Evolutionary conservation across 2,329 filamentous ascomycete genomes (phyloP), one percentile per base, ranked within the genome.

Genomic region (Metarhizium album): DNA sequence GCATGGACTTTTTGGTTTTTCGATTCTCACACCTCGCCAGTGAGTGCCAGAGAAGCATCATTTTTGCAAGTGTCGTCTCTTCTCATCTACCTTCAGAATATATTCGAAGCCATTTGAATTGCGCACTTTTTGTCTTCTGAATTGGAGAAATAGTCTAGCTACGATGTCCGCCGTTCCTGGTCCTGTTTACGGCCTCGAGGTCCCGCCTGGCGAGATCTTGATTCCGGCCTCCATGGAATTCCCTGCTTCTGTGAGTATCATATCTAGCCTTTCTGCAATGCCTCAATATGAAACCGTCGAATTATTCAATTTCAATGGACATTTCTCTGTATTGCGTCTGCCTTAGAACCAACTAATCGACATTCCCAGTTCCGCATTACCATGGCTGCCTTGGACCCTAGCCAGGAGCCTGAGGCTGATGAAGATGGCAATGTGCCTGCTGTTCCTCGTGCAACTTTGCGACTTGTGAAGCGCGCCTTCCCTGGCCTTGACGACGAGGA

Each of bases 311-410:
- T 38, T 35, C 16, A 22, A 48, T 48, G 40, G 23, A 9, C 40
- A 23, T 43, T 24, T 40, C 16, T 18, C n/a, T 20, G 16, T 11
- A 16, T 9, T 18, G 18, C 11, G 4, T 4, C 16, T 16, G 11
- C 5, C 13, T 7, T 20, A 20, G 16, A 43, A 23, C 16, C 40
- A 16, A 24, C 40, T 43, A 43, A 43, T 22, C 22, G 9, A 20
- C 9, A 24, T 11, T 4, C n/a, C 27, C 63, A 95, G 90, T 94
- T 96, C 74, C 89, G 89, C 68, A 89, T 98, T 65, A 97, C 90
- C 63, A 98, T 98, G 93, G 93, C 94, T 63, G 93, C 93, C 58
- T 85, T 98, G 67, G 91, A 98, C 67, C 93, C 93, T 52, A 89
- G 82, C 63, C 87, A 87, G 61, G 76, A 82, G 60, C 78, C 83